Base-by-base conservation (phyloP, 2,329 filamentous ascomycete genomes). In the Scortechinia acanthostroma region DNA sequence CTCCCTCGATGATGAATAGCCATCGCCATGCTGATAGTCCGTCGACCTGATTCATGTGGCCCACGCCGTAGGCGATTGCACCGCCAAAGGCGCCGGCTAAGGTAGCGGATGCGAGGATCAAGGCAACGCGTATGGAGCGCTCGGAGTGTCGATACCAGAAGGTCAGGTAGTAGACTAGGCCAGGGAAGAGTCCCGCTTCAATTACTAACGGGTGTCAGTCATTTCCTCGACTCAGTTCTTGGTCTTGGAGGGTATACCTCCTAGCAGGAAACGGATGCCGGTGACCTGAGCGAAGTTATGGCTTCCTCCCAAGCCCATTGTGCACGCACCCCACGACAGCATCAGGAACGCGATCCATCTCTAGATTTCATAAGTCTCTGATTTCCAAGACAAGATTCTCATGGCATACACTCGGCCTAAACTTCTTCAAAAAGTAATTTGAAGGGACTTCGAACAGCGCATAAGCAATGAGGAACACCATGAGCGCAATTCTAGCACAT, bases 31-130 rank as follows among this genome's bases (percentile, higher is more conserved):
- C 66, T 4, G 65, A 60, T 10, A 30, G 25, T 30, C 25, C n/a
- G n/a, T 30, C 25, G 25, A 10, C 25, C n/a, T n/a, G n/a, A n/a
- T n/a, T n/a, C 10, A 30, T 10, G 25, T 30, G 25, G 0, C 81
- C 86, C 51, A 88, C 86, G 0, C 76, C 80, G 49, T 83, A 85
- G 2, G 81, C 81, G 4, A 86, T 61, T 2, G 81, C 82, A 2
- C 83, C 82, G 0, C 82, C 80, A 53, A 87, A 88, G 3, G 77
- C 81, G 42, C 80, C 86, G 3, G 83, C 83, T 14, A 87, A 65
- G 1, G 83, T 82, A 0, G 80, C 82, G 15, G 64, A 61, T 53
- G 63, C 59, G 20, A 60, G 50, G 10, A 50, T 50, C 21, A 55
- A 53, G 21, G 53, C 54, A 35, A 49, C 51, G 45, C 54, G 54